phyloP scores from a whole-genome alignment of 148 eudicot species.

The Polygonum aviculare region DNA sequence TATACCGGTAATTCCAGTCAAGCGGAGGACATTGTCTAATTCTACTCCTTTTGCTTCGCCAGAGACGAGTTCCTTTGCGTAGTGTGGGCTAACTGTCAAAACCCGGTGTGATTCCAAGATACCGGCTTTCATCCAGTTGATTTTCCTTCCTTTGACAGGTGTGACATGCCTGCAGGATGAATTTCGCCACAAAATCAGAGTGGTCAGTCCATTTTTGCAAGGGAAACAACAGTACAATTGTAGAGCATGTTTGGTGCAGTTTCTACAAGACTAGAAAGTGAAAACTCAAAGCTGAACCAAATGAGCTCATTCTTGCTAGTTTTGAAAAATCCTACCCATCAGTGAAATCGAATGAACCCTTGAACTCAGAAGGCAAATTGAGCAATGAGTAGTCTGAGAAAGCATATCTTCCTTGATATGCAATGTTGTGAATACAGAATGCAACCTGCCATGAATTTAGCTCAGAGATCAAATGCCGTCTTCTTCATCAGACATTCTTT shows the following conservation, averaged over 20 bases:
- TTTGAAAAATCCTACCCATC: constrained; percentile 57
- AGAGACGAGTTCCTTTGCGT: constrained; percentile 68
- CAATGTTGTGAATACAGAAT: constrained; percentile 95
- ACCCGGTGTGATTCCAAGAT: constrained; percentile 61
- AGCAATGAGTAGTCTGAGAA: constrained; percentile 69
- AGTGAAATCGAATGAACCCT: constrained; percentile 71
- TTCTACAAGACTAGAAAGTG: too few species aligned
- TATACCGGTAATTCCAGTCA: constrained; percentile 48
- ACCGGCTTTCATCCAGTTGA: constrained; percentile 98
- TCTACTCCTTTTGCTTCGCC: constrained; percentile 70
- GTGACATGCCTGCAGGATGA: constrained; percentile 42
- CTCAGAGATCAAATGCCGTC: neutral
- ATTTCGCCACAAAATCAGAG: neutral
- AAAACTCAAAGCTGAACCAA: too few species aligned
- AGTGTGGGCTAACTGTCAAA: constrained; percentile 86
- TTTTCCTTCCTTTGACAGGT: constrained; percentile 84
- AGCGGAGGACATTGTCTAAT: constrained; percentile 46
- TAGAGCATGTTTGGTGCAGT: neutral
- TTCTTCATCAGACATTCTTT: neutral
- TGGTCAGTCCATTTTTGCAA: neutral
- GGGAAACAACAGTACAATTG: neutral
- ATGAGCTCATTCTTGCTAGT: neutral
- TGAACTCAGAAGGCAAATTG: constrained; percentile 60
- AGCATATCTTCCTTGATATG: constrained; percentile 88
- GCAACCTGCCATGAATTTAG: constrained; percentile 47